Evolutionary conservation across 2,329 filamentous ascomycete species (phyloP).

Genomic region (Mollisia scopiformis): DNA sequence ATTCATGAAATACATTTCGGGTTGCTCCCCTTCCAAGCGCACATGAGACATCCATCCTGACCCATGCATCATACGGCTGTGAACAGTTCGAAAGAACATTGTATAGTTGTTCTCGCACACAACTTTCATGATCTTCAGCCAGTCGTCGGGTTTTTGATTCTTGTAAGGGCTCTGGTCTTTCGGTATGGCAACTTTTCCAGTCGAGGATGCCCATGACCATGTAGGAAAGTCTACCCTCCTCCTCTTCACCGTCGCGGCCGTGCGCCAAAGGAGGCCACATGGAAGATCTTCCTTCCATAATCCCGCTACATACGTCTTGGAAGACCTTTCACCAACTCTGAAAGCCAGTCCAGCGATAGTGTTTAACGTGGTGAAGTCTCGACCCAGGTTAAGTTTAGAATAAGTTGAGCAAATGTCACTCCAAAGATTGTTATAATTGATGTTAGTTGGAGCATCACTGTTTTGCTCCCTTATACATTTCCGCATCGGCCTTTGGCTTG

Average conservation of each 20-base stretch:
- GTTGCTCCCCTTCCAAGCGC: too few relatives aligned
- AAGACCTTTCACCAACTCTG: neutral
- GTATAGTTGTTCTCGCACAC: neutral
- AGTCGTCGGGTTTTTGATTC: neutral
- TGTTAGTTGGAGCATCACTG: too few relatives aligned
- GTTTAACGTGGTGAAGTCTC: slow-evolving; percentile 1
- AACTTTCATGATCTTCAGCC: neutral
- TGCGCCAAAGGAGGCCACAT: neutral
- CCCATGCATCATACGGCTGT: neutral
- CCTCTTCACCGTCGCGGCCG: neutral
- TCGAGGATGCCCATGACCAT: slow-evolving; percentile 11
- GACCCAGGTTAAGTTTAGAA: neutral
- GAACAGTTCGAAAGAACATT: neutral
- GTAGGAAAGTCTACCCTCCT: neutral
- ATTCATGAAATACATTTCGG: too few relatives aligned
- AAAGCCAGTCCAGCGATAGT: slow-evolving; percentile 13
- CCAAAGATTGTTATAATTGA: neutral
- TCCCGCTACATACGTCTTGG: neutral
- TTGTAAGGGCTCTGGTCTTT: neutral
- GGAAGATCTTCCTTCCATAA: neutral
- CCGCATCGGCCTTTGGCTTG: neutral
- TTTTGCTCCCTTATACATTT: neutral
- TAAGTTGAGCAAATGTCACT: slow-evolving; percentile 2
- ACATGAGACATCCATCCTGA: neutral
- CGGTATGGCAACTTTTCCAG: neutral